Evolutionary conservation across 805 yeast genomes (phyloP).

Genomic region (Clavispora asparagi): DNA sequence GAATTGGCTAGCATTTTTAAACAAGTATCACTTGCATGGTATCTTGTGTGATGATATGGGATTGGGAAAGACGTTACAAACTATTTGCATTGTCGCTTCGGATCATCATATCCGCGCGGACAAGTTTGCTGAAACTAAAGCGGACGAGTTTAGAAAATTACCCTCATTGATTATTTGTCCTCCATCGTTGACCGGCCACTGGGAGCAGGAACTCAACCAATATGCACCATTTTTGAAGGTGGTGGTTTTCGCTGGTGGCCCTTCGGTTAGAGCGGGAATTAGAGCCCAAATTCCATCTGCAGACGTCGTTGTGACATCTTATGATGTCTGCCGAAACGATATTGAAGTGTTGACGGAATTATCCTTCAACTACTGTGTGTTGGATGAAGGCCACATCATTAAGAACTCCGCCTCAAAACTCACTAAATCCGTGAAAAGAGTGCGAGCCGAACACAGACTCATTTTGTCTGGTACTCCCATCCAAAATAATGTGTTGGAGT

Average conservation of each 20-base stretch:
- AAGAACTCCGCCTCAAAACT: slow-evolving; percentile 86
- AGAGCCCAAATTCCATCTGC: slow-evolving; percentile 46
- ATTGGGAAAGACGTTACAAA: slow-evolving; percentile 92
- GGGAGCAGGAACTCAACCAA: slow-evolving; percentile 92
- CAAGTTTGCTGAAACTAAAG: slow-evolving; percentile 54
- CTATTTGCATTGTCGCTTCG: slow-evolving; percentile 94
- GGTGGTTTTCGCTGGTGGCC: slow-evolving; percentile 90
- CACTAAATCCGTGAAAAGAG: slow-evolving; percentile 78
- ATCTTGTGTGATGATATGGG: slow-evolving; percentile 99
- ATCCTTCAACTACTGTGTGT: slow-evolving; percentile 88
- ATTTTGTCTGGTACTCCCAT: slow-evolving; percentile 96
- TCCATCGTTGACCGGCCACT: slow-evolving; percentile 96
- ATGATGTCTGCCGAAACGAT: slow-evolving; percentile 95
- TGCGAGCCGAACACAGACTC: slow-evolving; percentile 83
- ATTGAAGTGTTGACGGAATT: slow-evolving; percentile 52
- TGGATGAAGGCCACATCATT: slow-evolving; percentile 97
- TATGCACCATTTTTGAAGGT: slow-evolving; percentile 85
- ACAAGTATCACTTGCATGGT: slow-evolving; percentile 93
- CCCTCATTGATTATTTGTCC: slow-evolving; percentile 93
- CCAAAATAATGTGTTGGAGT: slow-evolving; percentile 91
- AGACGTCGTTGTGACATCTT: slow-evolving; percentile 92
- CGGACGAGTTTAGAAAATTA: slow-evolving; percentile 63
- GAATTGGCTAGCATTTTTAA: slow-evolving; percentile 94
- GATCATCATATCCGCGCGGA: slow-evolving; percentile 85
- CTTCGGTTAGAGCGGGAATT: slow-evolving; percentile 58